Evolutionary conservation across 257 asterid genomes (phyloP), one percentile per base, ranked within the genome.

Genomic region (Phtheirospermum japonicum): DNA sequence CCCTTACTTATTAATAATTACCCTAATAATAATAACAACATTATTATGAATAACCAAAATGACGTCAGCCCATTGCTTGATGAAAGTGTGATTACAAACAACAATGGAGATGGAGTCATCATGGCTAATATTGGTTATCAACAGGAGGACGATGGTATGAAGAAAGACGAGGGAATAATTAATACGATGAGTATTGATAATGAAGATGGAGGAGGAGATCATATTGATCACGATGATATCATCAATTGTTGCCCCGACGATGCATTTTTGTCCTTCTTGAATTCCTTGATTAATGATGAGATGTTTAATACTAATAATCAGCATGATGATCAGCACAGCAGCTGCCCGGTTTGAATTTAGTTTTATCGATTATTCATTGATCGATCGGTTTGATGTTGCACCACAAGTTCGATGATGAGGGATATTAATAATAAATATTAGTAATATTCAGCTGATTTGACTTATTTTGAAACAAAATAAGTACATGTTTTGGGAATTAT

Each of bases 251-350:
- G 71, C 57, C 20, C 55, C 4, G 90, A 83, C 4, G 90, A 83
- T 17, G 73, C 83, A 12, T 72, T 86, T 57, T 81, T 86, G 8
- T 72, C 88, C 0, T 83, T 83, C 75, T 75, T 85, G 75, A 70
- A 83, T 70, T 83, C 95, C 6, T 57, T 86, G 71, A 81, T 86
- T 37, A 83, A 81, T 49, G 86, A 82, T 17, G 86, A 83, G 26
- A 69, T 67, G 82, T 75, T 79, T 75, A 54, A 46, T 30, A 46
- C 50, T 52, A 48, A 20, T 12, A 8, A 33, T 50, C 48, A 49
- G 18, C 52, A 46, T 46, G 52, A 46, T 46, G 52, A 39, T 39
- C 46, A 39, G 13, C 46, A 39, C 6, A 39, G 46, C 46, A 39
- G 46, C 12, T 39, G 46, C 46, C 12, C 7, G 9, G 7, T 39